Conservation (phyloP, 1,139 yeast species). For the Magnusiomyces ingens region DNA sequence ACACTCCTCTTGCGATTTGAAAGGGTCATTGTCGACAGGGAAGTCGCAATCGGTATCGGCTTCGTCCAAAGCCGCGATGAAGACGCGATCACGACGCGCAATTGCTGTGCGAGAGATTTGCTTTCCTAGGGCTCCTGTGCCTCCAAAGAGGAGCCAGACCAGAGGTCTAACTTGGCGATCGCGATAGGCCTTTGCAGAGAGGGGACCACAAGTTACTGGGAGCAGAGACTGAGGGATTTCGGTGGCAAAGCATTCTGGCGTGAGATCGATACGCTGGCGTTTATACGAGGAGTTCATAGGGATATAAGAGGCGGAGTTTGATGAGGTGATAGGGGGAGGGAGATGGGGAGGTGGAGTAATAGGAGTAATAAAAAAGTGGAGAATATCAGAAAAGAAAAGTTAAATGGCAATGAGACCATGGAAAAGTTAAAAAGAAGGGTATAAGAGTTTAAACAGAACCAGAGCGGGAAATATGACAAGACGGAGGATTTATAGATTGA, state of each 20-base stretch:
- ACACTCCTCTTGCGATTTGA: background rate
- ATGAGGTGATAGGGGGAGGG: background rate
- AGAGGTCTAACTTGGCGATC: slow-evolving; percentile 12
- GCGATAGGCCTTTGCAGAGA: slow-evolving; percentile 11
- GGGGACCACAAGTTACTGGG: slow-evolving; percentile 14
- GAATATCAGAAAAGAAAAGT: too few relatives aligned
- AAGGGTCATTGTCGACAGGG: background rate
- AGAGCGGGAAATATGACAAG: too few relatives aligned
- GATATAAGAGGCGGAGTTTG: background rate
- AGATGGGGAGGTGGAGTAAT: background rate
- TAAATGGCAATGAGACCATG: too few relatives aligned
- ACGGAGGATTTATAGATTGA: too few relatives aligned
- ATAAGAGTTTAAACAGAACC: too few relatives aligned
- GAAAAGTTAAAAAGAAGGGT: too few relatives aligned
- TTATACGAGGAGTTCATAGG: background rate
- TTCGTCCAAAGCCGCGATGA: slow-evolving; percentile 16
- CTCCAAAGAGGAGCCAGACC: slow-evolving; percentile 17
- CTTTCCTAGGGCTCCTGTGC: slow-evolving; percentile 16
- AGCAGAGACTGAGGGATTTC: slow-evolving; percentile 13
- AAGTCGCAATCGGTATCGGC: slow-evolving; percentile 3
- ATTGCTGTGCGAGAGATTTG: slow-evolving; percentile 14
- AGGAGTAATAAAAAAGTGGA: too few relatives aligned
- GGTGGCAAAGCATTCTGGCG: slow-evolving; percentile 8
- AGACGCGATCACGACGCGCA: slow-evolving; percentile 14
- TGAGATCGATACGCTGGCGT: slow-evolving; percentile 5